phyloP scores from a whole-genome alignment of 768 basidiomycete genomes.

The Favolaschia claudopus region DNA sequence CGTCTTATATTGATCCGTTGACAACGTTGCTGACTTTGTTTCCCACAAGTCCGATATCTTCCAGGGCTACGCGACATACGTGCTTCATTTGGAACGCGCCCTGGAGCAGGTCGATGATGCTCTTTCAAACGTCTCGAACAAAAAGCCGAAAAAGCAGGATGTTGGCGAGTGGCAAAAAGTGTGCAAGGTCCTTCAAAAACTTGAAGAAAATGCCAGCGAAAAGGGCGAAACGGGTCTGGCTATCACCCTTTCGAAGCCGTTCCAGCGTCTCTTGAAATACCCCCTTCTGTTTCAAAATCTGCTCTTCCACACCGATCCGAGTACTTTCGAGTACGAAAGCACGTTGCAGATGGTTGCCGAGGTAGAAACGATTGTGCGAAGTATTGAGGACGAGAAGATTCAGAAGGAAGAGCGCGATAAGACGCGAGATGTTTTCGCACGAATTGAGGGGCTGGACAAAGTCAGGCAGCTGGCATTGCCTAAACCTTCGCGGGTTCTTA shows the following conservation, averaged over 20 bases:
- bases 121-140: conserved; percentile 67
- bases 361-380: conserved; percentile 94
- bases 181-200: conserved; percentile 72
- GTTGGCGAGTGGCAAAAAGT: conserved; percentile 80
- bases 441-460: conserved; percentile 95
- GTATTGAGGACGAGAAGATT: conserved; percentile 98
- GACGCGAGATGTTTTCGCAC: conserved; percentile 93
- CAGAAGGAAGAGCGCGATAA: conserved; percentile 95
- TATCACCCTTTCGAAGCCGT: conserved; percentile 95
- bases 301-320: conserved; percentile 95
- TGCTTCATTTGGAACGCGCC: conserved; percentile 92
- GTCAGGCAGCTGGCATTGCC: conserved; percentile 92
- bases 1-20: conserved; percentile 20
- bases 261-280: conserved; percentile 96
- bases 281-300: conserved; percentile 97
- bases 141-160: conserved; percentile 86
- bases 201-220: conserved; percentile 83
- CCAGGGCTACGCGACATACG: conserved; percentile 92
- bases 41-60: conserved; percentile 86
- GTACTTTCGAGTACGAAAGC: conserved; percentile 96
- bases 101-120: conserved; percentile 87
- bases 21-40: conserved; percentile 19
- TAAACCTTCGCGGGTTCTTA: conserved; percentile 86
- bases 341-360: conserved; percentile 97
- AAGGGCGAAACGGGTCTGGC: conserved; percentile 94